A percentile compares a stretch with the other conserved stretches of the same genome.
Conservation (phyloP, 768 basidiomycete genomes). For the Boletus eberwhitei region DNA sequence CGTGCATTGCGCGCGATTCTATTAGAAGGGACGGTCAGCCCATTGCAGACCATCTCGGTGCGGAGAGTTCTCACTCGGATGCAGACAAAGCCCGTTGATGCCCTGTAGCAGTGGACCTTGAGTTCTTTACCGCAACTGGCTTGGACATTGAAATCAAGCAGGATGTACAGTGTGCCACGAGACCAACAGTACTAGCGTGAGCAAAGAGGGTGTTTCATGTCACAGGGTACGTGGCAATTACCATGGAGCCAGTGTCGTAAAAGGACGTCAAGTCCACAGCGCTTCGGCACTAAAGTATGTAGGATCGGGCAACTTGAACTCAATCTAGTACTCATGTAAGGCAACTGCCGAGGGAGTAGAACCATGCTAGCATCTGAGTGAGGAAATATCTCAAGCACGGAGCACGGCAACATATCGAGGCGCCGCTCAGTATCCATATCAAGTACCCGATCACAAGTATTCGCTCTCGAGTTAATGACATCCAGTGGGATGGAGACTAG, state of each 20-base stretch:
- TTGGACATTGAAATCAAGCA: constrained; percentile 18
- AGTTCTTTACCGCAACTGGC: constrained; percentile 6
- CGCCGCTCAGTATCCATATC: constrained; percentile 3
- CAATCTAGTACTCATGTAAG: constrained; percentile 1
- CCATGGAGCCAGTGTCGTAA: constrained; percentile 15
- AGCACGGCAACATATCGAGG: constrained; percentile 7
- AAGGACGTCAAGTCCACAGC: not conserved
- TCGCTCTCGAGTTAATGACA: not conserved
- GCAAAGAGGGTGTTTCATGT: constrained; percentile 4
- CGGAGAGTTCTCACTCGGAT: constrained; percentile 38
- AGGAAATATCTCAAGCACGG: constrained; percentile 3
- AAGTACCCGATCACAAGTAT: constrained; percentile 3
- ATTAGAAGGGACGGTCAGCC: constrained; percentile 5
- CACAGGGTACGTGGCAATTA: not conserved
- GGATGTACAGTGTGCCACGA: not conserved
- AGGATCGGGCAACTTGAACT: not conserved
- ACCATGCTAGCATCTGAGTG: not conserved
- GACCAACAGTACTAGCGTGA: constrained; percentile 1
- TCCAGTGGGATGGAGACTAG: constrained; percentile 21
- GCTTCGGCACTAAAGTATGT: not conserved
- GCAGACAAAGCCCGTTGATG: constrained; percentile 41
- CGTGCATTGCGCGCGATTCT: constrained; percentile 49
- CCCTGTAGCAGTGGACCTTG: constrained; percentile 11
- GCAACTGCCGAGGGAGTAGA: not conserved
- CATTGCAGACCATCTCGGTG: not conserved